Conservation (phyloP, 2,329 filamentous ascomycete genomes). For the Leptographium flavum region DNA sequence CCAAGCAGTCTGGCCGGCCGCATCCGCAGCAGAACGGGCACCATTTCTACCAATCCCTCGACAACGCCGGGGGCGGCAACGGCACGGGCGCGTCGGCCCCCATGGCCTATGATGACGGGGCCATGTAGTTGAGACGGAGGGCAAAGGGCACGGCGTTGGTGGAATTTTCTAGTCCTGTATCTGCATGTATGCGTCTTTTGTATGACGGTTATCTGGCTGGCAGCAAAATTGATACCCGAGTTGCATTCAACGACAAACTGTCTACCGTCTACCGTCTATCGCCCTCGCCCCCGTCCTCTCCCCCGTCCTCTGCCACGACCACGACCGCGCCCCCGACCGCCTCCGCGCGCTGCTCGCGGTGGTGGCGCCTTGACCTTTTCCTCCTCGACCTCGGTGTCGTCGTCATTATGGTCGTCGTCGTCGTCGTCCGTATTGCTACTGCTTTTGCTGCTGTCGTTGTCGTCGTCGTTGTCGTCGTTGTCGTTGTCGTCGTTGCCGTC, state of each 20-base stretch:
- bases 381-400: conserved; percentile 5
- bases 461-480: not conserved
- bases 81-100: not conserved
- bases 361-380: conserved; percentile 6
- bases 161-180: not conserved
- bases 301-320: conserved; percentile 8
- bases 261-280: not conserved
- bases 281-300: conserved; percentile 5
- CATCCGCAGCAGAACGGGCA: not conserved
- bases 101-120: conserved; percentile 7
- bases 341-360: conserved; percentile 4
- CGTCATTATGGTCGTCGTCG: not conserved
- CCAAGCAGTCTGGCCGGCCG: not conserved
- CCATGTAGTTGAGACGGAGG: not conserved
- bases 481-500: conserved; percentile 1
- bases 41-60: conserved; percentile 10
- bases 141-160: not conserved
- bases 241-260: not conserved
- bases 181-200: no score
- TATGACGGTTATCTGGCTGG: not conserved
- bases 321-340: conserved; percentile 4
- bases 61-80: conserved; percentile 6
- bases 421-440: not conserved
- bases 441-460: not conserved
- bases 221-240: not conserved